A percentile compares a stretch with the other conserved stretches of the same genome.
Conservation (phyloP, 116 monocot species). For the Phalaenopsis hybrid region DNA sequence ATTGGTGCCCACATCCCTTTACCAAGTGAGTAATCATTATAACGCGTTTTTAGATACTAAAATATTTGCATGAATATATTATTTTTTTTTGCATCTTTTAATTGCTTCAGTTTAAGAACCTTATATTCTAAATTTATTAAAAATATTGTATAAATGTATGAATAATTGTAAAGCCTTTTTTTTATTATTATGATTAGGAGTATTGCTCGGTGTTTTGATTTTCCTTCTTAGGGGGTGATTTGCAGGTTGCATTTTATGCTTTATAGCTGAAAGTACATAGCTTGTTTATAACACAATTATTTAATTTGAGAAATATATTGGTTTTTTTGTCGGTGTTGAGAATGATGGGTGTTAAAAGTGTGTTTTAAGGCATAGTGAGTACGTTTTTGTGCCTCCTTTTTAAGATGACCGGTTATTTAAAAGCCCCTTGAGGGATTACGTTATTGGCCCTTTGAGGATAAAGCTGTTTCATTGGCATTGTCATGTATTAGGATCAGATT, state of each 20-base stretch:
- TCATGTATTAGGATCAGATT: background rate
- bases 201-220: background rate
- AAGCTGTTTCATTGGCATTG: background rate
- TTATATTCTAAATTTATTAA: background rate
- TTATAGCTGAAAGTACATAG: background rate
- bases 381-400: background rate
- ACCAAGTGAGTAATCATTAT: conserved; percentile 34
- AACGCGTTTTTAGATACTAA: background rate
- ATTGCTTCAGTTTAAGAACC: background rate
- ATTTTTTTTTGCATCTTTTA: background rate
- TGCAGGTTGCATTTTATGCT: background rate
- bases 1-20: conserved; percentile 60
- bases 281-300: background rate
- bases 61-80: background rate
- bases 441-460: background rate
- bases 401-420: background rate
- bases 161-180: background rate
- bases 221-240: background rate
- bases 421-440: background rate
- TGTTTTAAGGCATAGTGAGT: background rate
- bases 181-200: background rate
- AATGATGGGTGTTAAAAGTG: background rate
- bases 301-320: background rate
- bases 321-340: background rate
- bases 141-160: background rate